phyloP scores from a whole-genome alignment of 805 yeast genomes.

The Cyberlindnera mrakii region DNA sequence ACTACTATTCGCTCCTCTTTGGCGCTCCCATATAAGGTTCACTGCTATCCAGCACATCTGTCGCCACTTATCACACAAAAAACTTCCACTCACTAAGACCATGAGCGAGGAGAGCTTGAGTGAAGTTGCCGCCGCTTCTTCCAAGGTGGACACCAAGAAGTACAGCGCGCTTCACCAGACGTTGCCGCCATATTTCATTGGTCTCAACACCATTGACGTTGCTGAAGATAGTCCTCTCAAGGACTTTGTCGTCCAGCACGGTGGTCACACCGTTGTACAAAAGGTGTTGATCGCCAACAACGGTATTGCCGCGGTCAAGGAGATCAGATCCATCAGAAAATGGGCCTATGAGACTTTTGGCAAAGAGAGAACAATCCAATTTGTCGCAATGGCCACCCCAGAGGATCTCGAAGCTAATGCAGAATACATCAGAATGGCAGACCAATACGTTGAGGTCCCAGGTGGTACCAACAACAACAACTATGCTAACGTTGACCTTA shows the following conservation, averaged over 20 bases:
- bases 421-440: slow-evolving; percentile 98
- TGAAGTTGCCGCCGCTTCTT: slow-evolving; percentile 26
- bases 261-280: slow-evolving; percentile 93
- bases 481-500: slow-evolving; percentile 95
- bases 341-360: slow-evolving; percentile 99
- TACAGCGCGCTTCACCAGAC: slow-evolving; percentile 30
- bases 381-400: slow-evolving; percentile 99
- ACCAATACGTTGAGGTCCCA: slow-evolving; percentile 95
- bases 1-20: slow-evolving; percentile 7
- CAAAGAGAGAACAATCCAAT: slow-evolving; percentile 86
- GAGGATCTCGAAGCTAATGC: slow-evolving; percentile 96
- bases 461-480: slow-evolving; percentile 99
- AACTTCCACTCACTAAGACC: background rate
- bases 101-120: slow-evolving; percentile 38
- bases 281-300: slow-evolving; percentile 92
- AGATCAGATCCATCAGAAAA: slow-evolving; percentile 93
- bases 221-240: slow-evolving; percentile 77
- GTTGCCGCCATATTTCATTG: slow-evolving; percentile 72
- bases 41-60: background rate
- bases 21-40: slow-evolving; percentile 3
- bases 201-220: slow-evolving; percentile 67
- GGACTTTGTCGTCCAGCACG: slow-evolving; percentile 77
- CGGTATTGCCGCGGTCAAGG: slow-evolving; percentile 99
- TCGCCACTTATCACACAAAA: background rate
- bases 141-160: slow-evolving; percentile 25